phyloP scores from a whole-genome alignment of 176 grass and related monocot species.

The Triticum turgidum region DNA sequence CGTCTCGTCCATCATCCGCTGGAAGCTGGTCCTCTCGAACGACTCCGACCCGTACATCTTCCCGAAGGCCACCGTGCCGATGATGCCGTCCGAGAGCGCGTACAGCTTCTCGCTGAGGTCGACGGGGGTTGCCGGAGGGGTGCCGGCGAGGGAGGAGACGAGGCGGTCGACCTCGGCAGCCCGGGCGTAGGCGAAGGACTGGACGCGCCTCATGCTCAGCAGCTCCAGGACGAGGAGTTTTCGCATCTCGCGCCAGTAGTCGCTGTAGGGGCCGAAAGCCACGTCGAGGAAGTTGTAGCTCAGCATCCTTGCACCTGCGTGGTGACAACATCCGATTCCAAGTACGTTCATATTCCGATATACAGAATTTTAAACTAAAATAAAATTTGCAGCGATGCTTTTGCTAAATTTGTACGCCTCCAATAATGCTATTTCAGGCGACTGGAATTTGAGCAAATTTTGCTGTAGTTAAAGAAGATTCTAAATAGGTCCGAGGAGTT shows the following conservation, averaged over 20 bases:
- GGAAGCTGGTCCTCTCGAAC: slow-evolving; percentile 40
- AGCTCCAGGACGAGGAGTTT: slow-evolving; percentile 49
- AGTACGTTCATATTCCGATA: too few relatives aligned
- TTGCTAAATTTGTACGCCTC: too few relatives aligned
- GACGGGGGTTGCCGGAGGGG: neutral
- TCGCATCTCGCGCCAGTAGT: slow-evolving; percentile 52
- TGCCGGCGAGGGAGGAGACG: slow-evolving; percentile 15
- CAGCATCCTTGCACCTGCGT: slow-evolving; percentile 34
- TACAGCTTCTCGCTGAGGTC: slow-evolving; percentile 41
- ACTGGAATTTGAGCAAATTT: too few relatives aligned
- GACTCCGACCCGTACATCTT: slow-evolving; percentile 44
- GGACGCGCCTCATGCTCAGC: slow-evolving; percentile 36
- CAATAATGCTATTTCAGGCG: too few relatives aligned
- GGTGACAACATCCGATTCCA: neutral
- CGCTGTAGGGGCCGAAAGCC: slow-evolving; percentile 49
- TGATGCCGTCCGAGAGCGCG: slow-evolving; percentile 39
- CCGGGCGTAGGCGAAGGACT: slow-evolving; percentile 45
- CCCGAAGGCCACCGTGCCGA: slow-evolving; percentile 63
- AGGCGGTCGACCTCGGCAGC: slow-evolving; percentile 36
- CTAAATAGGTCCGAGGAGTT: too few relatives aligned
- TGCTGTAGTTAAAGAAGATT: too few relatives aligned
- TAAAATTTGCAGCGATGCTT: too few relatives aligned
- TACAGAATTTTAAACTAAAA: too few relatives aligned
- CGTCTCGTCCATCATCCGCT: slow-evolving; percentile 36
- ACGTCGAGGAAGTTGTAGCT: slow-evolving; percentile 51